These are phyloP conservation scores for Fusarium sp. DNA, from an alignment of 2,329 filamentous ascomycete genomes.

Conservation along the genomic window DNA sequence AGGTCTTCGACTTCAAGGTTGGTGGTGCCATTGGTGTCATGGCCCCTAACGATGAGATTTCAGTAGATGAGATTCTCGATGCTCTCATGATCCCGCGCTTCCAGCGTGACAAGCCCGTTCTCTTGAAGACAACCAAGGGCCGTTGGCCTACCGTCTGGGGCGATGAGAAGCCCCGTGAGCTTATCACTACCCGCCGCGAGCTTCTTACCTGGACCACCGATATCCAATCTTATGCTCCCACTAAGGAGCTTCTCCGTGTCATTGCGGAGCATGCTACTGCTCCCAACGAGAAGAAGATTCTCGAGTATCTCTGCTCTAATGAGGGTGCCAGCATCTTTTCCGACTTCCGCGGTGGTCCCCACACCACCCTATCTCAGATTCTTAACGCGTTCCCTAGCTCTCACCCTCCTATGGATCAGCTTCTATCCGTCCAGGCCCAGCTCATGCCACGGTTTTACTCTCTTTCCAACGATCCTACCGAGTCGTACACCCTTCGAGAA, in stretches of 20 bases:
- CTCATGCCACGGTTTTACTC: slow-evolving; percentile 99
- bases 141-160: slow-evolving; percentile 99
- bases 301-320: slow-evolving; percentile 85
- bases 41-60: slow-evolving; percentile 81
- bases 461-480: slow-evolving; percentile 93
- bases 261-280: slow-evolving; percentile 87
- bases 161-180: slow-evolving; percentile 83
- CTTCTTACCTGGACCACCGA: slow-evolving; percentile 97
- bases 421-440: slow-evolving; percentile 84
- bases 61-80: slow-evolving; percentile 88
- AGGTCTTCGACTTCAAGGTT: slow-evolving; percentile 91
- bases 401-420: slow-evolving; percentile 84
- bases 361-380: slow-evolving; percentile 87
- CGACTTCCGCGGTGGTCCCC: slow-evolving; percentile 89
- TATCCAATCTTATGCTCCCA: slow-evolving; percentile 91
- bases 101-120: slow-evolving; percentile 84
- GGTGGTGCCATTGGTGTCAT: slow-evolving; percentile 95
- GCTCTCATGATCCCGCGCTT: slow-evolving; percentile 83
- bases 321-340: slow-evolving; percentile 95
- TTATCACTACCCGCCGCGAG: slow-evolving; percentile 91
- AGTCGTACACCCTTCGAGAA: slow-evolving; percentile 75
- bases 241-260: slow-evolving; percentile 85
- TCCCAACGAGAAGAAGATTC: slow-evolving; percentile 86
- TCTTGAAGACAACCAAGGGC: slow-evolving; percentile 81
- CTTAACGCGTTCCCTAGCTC: slow-evolving; percentile 92